These are phyloP conservation scores for Tarenaya hassleriana DNA, from an alignment of 345 rosid genomes.

Conservation along the genomic window DNA sequence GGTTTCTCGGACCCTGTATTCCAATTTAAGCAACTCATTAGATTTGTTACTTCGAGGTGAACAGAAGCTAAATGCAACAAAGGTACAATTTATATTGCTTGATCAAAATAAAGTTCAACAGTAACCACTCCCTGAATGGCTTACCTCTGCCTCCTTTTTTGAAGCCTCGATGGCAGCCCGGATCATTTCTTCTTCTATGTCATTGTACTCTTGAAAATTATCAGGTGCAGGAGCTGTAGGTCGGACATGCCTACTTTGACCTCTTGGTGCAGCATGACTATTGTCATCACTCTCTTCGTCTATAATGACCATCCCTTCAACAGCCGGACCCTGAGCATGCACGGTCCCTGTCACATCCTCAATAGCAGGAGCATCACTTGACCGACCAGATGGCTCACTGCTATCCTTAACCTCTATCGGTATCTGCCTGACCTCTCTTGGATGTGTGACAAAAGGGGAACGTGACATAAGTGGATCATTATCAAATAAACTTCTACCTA, in stretches of 20 bases:
- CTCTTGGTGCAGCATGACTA: constrained; percentile 30
- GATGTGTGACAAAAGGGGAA: constrained; percentile 63
- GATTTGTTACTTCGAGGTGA: not conserved
- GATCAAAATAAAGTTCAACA: constrained; percentile 9
- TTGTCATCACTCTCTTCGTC: constrained; percentile 64
- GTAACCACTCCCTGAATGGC: constrained; percentile 10
- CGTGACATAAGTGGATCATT: constrained; percentile 40
- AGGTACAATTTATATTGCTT: not conserved
- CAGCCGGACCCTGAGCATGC: constrained; percentile 38
- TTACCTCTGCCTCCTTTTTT: constrained; percentile 59
- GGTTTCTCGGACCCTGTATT: constrained; percentile 39
- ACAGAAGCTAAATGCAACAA: too few relatives aligned
- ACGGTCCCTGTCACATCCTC: constrained; percentile 73
- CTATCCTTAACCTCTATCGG: constrained; percentile 81
- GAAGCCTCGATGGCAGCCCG: constrained; percentile 99
- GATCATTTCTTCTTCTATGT: constrained; percentile 97
- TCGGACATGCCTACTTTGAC: constrained; percentile 26
- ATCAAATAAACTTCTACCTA: constrained; percentile 38
- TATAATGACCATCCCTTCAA: constrained; percentile 47
- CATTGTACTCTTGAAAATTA: constrained; percentile 54
- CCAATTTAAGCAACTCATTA: constrained; percentile 1
- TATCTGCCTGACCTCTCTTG: constrained; percentile 79
- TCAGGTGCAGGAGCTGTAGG: constrained; percentile 43
- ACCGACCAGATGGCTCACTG: constrained; percentile 38
- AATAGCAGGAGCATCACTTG: constrained; percentile 53